Evolutionary conservation across 2,329 filamentous ascomycete genomes (phyloP), one percentile per base, ranked within the genome.

Genomic region (Arthrobotrys entomopaga): DNA sequence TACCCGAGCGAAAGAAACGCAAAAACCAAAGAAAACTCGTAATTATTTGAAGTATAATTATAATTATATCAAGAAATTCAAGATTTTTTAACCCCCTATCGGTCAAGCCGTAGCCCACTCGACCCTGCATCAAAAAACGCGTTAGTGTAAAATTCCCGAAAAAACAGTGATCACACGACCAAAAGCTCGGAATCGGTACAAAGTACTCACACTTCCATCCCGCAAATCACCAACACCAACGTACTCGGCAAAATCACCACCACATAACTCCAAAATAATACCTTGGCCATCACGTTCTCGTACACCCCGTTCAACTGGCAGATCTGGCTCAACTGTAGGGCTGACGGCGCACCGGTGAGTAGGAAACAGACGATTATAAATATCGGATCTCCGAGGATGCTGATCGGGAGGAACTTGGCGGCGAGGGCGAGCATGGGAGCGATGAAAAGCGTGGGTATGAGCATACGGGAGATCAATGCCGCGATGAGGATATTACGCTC

Each of bases 331-430:
- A 99, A 84, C 83, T 99, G 95, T 77, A 99, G 85, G 24, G 95
- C 95, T 76, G 91, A 96, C 4, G 95, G 95, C 2, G 95, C 95
- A 40, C 95, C 95, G 0, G 92, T 94, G 77, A 99, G 90, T 77
- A 99, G 85, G 86, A 98, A 99, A 83, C 93, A 97, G 40, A 99
- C 95, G 78, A 99, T 92, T 78, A 99, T 89, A 82, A 99, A 99
- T 79, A 99, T 99, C 8, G 95, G 95, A 80, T 99, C 95, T 80
- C 96, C 95, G 38, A 99, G 85, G 78, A 99, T 98, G 84, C 91
- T 96, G 79, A 99, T 87, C 1, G 92, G 92, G 24, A 97, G 87
- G 80, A 90, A 97, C 81, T 97, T 98, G 71, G 95, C 95, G 52
- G 90, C 86, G 15, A 98, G 76, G 0, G 94, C 94, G 40, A 99